A percentile compares a stretch with the other conserved stretches of the same genome.
phyloP scores from a whole-genome alignment of 306 rosid genomes.

The Prunus mira region DNA sequence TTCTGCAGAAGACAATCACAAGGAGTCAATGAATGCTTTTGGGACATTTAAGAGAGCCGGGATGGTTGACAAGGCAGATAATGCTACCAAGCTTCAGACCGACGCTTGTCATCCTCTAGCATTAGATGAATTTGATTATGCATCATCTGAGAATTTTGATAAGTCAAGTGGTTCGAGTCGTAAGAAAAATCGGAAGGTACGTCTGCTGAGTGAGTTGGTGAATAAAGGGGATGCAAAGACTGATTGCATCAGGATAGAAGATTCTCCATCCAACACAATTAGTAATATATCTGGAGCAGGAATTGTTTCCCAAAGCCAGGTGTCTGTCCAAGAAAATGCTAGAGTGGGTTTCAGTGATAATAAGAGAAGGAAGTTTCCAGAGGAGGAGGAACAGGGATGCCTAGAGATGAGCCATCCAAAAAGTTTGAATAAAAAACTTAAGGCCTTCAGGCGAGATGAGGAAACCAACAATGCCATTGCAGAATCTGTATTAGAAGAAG shows the following conservation, averaged over 20 bases:
- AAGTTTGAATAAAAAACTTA: conserved; percentile 32
- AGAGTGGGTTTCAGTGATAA: conserved; percentile 33
- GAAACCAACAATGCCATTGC: conserved; percentile 28
- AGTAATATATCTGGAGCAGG: conserved; percentile 41
- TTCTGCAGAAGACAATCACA: conserved; percentile 32
- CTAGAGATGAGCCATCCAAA: conserved; percentile 32
- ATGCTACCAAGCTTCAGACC: conserved; percentile 32
- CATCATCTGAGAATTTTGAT: conserved; percentile 42
- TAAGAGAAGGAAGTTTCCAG: conserved; percentile 62
- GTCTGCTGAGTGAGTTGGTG: conserved; percentile 79
- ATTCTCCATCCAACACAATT: conserved; percentile 40
- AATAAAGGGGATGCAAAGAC: conserved; percentile 49
- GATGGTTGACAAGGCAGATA: conserved; percentile 23
- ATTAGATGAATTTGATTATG: conserved; percentile 34
- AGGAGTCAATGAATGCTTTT: conserved; percentile 28
- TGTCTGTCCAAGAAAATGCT: conserved; percentile 45
- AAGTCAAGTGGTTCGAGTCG: conserved; percentile 54
- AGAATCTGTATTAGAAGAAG: conserved; percentile 38
- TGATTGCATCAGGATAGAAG: conserved; percentile 32
- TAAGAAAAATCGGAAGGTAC: conserved; percentile 71
- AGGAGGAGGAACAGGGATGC: conserved; percentile 45
- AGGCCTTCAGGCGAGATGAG: conserved; percentile 34
- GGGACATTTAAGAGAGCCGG: conserved; percentile 21
- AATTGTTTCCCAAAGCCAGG: conserved; percentile 42
- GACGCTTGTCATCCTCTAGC: conserved; percentile 28